Evolutionary conservation across 345 rosid species (phyloP), one percentile per base, ranked within the genome.

Genomic region (Aquilaria malaccensis): DNA sequence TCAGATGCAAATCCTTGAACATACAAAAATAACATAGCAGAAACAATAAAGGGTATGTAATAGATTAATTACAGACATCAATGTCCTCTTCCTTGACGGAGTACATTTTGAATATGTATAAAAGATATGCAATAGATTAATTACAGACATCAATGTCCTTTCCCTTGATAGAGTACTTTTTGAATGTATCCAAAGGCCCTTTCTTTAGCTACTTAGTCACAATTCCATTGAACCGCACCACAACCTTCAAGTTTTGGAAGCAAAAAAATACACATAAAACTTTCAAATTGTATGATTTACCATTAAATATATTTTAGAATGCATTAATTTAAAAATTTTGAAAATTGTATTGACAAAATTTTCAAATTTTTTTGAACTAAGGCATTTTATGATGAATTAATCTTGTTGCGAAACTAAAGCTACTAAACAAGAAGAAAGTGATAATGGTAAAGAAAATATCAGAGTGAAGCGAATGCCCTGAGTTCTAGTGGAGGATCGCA

Each of bases 201-300:
- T 88, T 91, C 63, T 91, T 73, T 32, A 95, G 84, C 45, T 37
- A 80, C 78, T 65, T 88, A 0, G 99, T 95, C 63, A 94, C 89
- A 54, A 94, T 77, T 78, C 90, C 99, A 70, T 90, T 90, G 75
- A 90, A 94, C 70, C 99, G 79, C 10, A 96, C 96, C n/a, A 94
- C 91, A 65, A 91, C 97, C 99, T 94, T 59, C 31, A 58, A 66
- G 55, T 59, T 7, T 49, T 52, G 30, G 2, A 37, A 30, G 13
- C 50, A 15, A 66, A 2, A 58, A 51, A 11, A 61, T 30, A 13
- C 14, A 52, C 33, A 37, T 4, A 47, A 65, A 52, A 15, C 9
- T 32, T 10, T 9, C 30, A 14, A n/a, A 30, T 56, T 33, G 43
- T 47, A 64, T 45, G 7, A 15, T 15, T 15, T 15, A 15, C 15